Base-by-base conservation (phyloP, 306 rosid genomes). In the Prunus padus region DNA sequence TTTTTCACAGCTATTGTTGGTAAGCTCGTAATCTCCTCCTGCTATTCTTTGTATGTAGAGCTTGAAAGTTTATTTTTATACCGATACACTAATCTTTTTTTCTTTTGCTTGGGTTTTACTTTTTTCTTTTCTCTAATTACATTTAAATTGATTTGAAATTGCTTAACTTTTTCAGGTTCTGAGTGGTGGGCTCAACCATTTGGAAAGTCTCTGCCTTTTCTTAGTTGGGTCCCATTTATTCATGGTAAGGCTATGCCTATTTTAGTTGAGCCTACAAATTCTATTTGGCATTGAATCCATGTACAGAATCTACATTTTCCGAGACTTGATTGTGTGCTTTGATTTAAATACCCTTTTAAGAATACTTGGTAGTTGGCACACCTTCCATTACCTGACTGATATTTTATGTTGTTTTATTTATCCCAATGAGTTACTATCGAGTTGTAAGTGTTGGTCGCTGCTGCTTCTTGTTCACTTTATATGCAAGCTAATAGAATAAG, bases 161-260 rank as follows among this genome's bases (percentile, higher is more conserved):
- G 42, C 31, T 9, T 76, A 67, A 67, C 50, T 70, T 62, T 80
- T 82, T 64, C 84, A 95, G 99, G 98, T 87, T 88, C 97, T 74
- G 92, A 85, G 72, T 92, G 99, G 97, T 95, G 97, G 97, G 90
- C 76, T 83, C 93, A 90, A 61, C 80, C 73, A 69, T 82, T 89
- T 79, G 91, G 91, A 25, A 88, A 84, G 79, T 95, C 97, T 66
- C 2, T 95, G 19, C 96, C 97, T 28, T 64, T 89, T 72, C 79
- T 96, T 71, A 83, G 88, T 72, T 92, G 99, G 99, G 66, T 90
- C 72, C 97, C 98, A 51, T 66, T 79, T 72, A 8, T 90, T 46
- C 67, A 37, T 65, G 96, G 99, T 92, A 89, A 78, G 89, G 54
- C 44, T 73, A 4, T 28, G 55, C 51, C 71, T 81, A 23, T 13